Conservation (phyloP, 2,329 filamentous ascomycete species). For the Pseudonectria foliicola region DNA sequence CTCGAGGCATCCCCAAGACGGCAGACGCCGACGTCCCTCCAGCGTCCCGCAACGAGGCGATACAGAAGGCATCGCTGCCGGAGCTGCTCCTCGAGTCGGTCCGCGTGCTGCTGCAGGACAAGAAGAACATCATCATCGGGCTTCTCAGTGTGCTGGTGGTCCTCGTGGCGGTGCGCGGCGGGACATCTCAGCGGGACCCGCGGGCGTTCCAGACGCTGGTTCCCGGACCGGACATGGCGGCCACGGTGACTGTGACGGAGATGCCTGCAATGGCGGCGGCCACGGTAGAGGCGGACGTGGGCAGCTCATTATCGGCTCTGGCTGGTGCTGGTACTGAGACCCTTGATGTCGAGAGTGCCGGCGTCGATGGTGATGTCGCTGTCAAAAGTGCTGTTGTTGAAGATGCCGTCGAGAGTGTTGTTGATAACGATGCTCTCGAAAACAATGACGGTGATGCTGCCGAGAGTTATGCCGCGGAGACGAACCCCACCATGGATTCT, state of each 20-base stretch:
- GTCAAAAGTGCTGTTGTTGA: background rate
- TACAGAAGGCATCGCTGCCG: conserved; percentile 41
- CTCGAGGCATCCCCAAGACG: no score
- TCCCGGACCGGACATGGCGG: conserved; percentile 13
- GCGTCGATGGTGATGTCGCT: background rate
- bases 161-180: conserved; percentile 37
- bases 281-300: conserved; percentile 8
- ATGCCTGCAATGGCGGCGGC: conserved; percentile 6
- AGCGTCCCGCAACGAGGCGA: conserved; percentile 21
- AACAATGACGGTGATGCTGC: no score
- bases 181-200: conserved; percentile 15
- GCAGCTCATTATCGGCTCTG: conserved; percentile 4
- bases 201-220: conserved; percentile 24
- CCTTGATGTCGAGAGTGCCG: background rate
- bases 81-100: conserved; percentile 48
- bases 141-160: conserved; percentile 48
- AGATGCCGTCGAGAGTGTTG: no score
- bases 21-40: conserved; percentile 23
- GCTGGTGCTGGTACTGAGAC: conserved; percentile 1
- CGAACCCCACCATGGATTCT: no score
- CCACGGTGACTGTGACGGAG: conserved; percentile 20
- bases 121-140: conserved; percentile 52
- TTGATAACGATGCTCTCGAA: no score
- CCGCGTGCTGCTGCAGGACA: conserved; percentile 48
- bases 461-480: no score